phyloP scores from a whole-genome alignment of 177 flowering plant genomes.

The Vitis hybrid region DNA sequence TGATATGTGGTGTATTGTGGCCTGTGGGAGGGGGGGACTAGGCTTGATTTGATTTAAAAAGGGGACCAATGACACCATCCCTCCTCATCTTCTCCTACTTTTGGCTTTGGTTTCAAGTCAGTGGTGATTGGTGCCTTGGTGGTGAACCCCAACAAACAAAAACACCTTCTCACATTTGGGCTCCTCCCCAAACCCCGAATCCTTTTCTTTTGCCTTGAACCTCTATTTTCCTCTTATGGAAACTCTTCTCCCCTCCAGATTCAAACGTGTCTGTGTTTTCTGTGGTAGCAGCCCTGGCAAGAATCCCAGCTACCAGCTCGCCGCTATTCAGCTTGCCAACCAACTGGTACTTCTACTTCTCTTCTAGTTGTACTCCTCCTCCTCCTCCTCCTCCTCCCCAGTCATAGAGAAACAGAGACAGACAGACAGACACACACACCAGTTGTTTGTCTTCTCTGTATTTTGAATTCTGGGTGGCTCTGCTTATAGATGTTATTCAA shows the following conservation, averaged over 20 bases:
- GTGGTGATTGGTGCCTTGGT: not conserved
- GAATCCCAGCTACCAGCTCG: conserved; percentile 60
- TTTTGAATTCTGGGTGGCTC: no score
- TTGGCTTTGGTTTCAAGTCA: conserved; percentile 1
- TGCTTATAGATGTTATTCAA: no score
- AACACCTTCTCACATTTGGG: conserved; percentile 4
- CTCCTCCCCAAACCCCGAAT: not conserved
- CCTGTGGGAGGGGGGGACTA: not conserved
- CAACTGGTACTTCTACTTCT: conserved; percentile 43
- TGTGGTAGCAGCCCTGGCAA: conserved; percentile 77
- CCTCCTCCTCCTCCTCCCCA: no score
- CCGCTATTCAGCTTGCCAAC: conserved; percentile 64
- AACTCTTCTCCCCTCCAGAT: conserved; percentile 40
- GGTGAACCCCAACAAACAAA: conserved; percentile 2
- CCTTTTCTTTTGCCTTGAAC: not conserved
- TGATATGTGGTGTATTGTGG: not conserved
- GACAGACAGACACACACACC: no score
- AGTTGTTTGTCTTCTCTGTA: no score
- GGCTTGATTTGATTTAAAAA: conserved; percentile 17
- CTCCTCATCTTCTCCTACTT: conserved; percentile 6
- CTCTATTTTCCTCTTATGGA: conserved; percentile 26
- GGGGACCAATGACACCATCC: conserved; percentile 14
- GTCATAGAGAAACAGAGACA: no score
- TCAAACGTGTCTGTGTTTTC: conserved; percentile 63
- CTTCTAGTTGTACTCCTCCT: not conserved